Percentiles rank a stretch among this genome's conserved stretches.
Conservation (phyloP, 352 stramenopile species). For the Phytophthora constricta region DNA sequence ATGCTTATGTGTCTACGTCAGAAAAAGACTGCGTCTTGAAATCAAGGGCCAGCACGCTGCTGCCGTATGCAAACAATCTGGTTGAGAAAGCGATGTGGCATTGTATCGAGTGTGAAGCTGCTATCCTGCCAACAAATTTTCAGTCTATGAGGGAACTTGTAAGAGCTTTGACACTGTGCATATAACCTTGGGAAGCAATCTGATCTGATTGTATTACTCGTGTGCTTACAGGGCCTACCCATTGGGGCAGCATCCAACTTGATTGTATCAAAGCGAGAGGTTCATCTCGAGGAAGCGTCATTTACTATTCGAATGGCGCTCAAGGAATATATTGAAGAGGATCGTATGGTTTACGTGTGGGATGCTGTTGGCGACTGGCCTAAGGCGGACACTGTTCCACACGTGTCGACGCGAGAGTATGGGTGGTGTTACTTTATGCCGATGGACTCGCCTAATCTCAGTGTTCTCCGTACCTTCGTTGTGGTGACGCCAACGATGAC, state of each 20-base stretch:
- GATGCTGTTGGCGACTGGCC: conserved; percentile 10
- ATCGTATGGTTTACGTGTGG: conserved; percentile 12
- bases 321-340: conserved; percentile 8
- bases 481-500: conserved; percentile 2
- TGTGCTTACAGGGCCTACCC: neutral
- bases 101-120: conserved; percentile 23
- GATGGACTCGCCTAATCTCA: neutral
- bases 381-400: neutral
- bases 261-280: conserved; percentile 8
- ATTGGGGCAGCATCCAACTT: neutral
- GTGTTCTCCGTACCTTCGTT: neutral
- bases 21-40: conserved; percentile 16
- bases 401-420: conserved; percentile 6
- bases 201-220: neutral
- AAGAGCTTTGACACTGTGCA: neutral
- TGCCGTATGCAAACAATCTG: conserved; percentile 20
- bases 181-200: too few relatives aligned
- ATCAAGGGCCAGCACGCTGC: conserved; percentile 10
- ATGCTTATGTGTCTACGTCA: conserved; percentile 9
- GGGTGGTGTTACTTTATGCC: conserved; percentile 10
- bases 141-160: conserved; percentile 20
- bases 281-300: neutral
- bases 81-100: conserved; percentile 25
- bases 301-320: conserved; percentile 6
- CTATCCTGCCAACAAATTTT: conserved; percentile 15